Evolutionary conservation across 2,329 filamentous ascomycete genomes (phyloP).

Genomic region (Cordyceps javanica): DNA sequence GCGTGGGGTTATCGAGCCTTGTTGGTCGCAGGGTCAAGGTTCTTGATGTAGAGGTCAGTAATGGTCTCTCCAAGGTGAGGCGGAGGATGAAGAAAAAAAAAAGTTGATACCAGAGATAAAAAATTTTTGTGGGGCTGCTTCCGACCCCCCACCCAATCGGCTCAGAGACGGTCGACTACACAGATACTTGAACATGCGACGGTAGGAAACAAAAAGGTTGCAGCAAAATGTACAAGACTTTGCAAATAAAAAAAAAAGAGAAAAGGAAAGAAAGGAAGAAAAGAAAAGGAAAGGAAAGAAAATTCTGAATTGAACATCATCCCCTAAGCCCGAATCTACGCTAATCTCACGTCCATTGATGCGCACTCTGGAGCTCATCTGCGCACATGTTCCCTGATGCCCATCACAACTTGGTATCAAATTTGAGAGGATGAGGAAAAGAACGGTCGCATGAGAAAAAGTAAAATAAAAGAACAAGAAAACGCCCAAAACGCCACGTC

Average conservation of each 20-base stretch:
- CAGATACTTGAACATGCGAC: too few relatives aligned
- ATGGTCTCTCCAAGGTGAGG: too few relatives aligned
- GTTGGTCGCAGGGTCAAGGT: too few relatives aligned
- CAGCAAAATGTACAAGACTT: too few relatives aligned
- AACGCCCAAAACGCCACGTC: not conserved
- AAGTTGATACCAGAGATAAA: not conserved
- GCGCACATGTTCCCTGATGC: not conserved
- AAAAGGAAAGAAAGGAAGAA: too few relatives aligned
- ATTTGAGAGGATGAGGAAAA: not conserved
- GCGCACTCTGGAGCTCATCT: not conserved
- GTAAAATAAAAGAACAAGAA: not conserved
- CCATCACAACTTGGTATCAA: not conserved
- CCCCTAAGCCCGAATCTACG: not conserved
- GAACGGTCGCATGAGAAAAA: not conserved
- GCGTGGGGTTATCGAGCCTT: not conserved
- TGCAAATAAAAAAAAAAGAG: too few relatives aligned
- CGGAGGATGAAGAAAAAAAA: not conserved
- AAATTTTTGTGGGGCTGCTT: not conserved
- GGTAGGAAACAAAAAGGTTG: too few relatives aligned
- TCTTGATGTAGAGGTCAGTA: not conserved
- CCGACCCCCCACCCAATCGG: not conserved
- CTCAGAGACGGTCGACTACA: too few relatives aligned
- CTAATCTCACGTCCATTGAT: not conserved
- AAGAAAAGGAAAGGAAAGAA: too few relatives aligned
- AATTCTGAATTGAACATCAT: not conserved